Evolutionary conservation across 805 yeast species (phyloP), one percentile per base, ranked within the genome.

Genomic region (Blastobotrys chiropterorum): DNA sequence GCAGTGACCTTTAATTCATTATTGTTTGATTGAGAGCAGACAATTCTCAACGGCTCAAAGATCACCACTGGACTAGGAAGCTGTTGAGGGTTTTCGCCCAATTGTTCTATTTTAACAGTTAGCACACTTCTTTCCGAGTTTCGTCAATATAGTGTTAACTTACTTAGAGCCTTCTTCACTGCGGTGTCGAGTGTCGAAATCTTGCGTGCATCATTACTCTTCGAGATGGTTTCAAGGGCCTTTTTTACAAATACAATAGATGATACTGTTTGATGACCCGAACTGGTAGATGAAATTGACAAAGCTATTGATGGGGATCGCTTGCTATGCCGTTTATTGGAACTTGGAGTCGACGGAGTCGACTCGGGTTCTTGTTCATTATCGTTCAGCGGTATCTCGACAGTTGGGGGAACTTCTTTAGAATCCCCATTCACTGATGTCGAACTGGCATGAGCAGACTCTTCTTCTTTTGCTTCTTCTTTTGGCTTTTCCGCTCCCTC

Each of bases 41-140:
- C 80, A 8, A 82, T 67, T 61, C 88, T 78, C 60, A 92, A 73
- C 0, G 96, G 86, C 53, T 86, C 92, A 64, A 90, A 87, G 11
- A 92, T 75, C n/a, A 77, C 67, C 26, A 68, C 58, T 0, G 83
- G 75, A 44, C 77, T 72, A 40, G 81, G 75, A 52, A 61, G 57
- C 19, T 38, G 67, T 50, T 55, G 58, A 45, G 60, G 58, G 51
- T 31, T 62, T 44, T 56, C 65, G 53, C 48, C 58, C 41, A 61
- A 69, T 16, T 50, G 55, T 43, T 52, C 64, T 68, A 21, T 60
- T 53, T 22, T 16, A n/a, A n/a, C 11, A 50, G 63, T 57, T 57
- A 65, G 56, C 50, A 66, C 47, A 53, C 62, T 20, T 59, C 67
- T 59, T 57, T 61, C 61, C 54, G 56, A 30, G 7, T 44, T 26